Base-by-base conservation (phyloP, 371 early-diverging fungal species). In the Basidiobolus heterosporus region DNA sequence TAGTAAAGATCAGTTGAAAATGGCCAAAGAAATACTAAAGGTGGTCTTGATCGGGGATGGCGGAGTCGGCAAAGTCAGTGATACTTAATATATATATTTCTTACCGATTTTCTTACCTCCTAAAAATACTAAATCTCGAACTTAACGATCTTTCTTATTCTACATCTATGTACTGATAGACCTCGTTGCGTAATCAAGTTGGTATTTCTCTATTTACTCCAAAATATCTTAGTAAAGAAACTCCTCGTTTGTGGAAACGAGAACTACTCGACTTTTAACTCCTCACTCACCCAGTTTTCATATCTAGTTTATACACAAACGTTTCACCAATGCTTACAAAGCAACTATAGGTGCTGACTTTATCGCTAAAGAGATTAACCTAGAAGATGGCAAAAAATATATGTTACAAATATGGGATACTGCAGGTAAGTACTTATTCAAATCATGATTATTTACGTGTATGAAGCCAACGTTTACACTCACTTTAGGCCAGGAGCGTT, bases 261-360 rank as follows among this genome's bases (percentile, higher is more conserved):
- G 54, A 45, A 37, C n/a, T 2, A 8, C 19, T 13, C 16, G 13
- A 22, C 13, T 18, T 24, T 49, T 17, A 16, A n/a, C 13, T 37
- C 18, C 7, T 41, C 0, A 14, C 15, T 30, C 39, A 23, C 44
- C 24, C 11, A 36, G 3, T 15, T 3, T 13, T 16, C 30, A 24
- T 42, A 50, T 20, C 5, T 41, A 41, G 20, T 49, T 36, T 49
- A 42, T 95, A 46, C 88, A 88, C 62, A 82, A 76, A 49, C 74
- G 82, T 50, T 98, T 98, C 65, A 86, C 81, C 54, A 87, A 78
- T 54, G 85, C 89, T 53, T 96, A 98, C 77, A 92, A 95, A 62
- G 91, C 94, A 5, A 98, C 98, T 15, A 95, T 98, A 52, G 98
- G 98, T 22, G 97, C 96, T 7, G 92, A 95, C 53, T 98, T 95